Base-by-base conservation (phyloP, 2,329 filamentous ascomycete species). In the Colletotrichum gigasporum region DNA sequence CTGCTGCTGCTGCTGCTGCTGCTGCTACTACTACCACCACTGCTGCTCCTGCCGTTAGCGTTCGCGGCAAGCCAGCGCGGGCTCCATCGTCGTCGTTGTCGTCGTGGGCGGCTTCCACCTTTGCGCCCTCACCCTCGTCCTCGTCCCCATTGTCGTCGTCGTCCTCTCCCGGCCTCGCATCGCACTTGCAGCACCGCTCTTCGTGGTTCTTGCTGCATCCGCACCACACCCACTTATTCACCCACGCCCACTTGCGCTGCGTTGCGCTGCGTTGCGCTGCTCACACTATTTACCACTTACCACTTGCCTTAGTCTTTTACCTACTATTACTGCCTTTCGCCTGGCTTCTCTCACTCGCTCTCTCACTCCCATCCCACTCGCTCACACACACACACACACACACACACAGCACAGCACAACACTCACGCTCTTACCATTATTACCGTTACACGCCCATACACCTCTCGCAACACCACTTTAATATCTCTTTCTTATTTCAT, bases 181-280 rank as follows among this genome's bases (percentile, higher is more conserved):
- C 42, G 42, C 58, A 48, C 28, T 55, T 35, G 26, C 51, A 41
- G 11, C 44, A 28, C 52, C 51, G 44, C 59, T 54, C 8, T 20
- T 53, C 5, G 16, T 55, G 39, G 28, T 20, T 53, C 5, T 16
- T 55, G 39, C 39, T 56, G 41, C 52, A 52, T 45, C 47, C 55
- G 48, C 57, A 62, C 63, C 55, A 44, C 60, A 54, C 51, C 56
- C 61, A 57, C 57, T 60, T 61, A 53, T 57, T 67, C 34, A 37
- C 42, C 58, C 61, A 59, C 39, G 48, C 41, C 44, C 56, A 55
- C 62, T 57, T 48, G 16, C 44, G n/a, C n/a, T n/a, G n/a, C n/a
- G n/a, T n/a, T n/a, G n/a, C 47, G 35, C 44, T 50, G 54, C 39
- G 12, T 56, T 37, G 18, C 45, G 39, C 20, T 28, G 24, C 42